Evolutionary conservation across 2,329 filamentous ascomycete genomes (phyloP), one percentile per base, ranked within the genome.

Genomic region (Cladosporium cucumerinum): DNA sequence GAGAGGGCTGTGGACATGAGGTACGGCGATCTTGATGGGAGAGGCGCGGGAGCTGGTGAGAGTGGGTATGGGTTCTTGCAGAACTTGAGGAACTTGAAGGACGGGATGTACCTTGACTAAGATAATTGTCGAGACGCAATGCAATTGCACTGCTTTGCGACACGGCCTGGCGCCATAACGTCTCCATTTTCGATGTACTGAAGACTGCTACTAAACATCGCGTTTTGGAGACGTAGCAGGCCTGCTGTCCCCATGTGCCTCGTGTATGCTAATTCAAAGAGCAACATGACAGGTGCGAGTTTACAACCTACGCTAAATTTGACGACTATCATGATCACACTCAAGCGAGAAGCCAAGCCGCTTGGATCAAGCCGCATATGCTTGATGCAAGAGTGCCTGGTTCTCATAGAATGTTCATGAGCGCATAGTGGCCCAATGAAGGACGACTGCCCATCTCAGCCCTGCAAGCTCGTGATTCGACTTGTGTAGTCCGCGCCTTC

Each of bases 51-150:
- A 49, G 78, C 77, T 36, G 80, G 77, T 4, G 79, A 79, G 52
- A 78, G 78, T 36, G 80, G 77, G 4, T 81, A 81, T 68, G 84
- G 83, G 1, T 79, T 86, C 67, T 80, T 85, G 69, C 78, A 80
- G 67, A 84, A 83, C 68, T 69, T 85, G 63, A 79, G 83, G 66
- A 81, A 83, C 59, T 73, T 85, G 69, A 80, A 82, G 59, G 82
- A 84, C 65, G 82, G 84, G 66, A 82, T 85, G 52, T 84, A 84
- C 68, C 74, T 83, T 65, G 82, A 84, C 6, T 43, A 18, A n/a
- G 6, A 43, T n/a, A 43, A 43, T n/a, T 16, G 6, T 43, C 36
- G n/a, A n/a, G 36, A 5, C 8, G 18, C 18, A 43, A 43, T 6
- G 2, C 2, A 4, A 5, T 14, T 14, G 11, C 32, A 34, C 11